Conservation (phyloP, 441 rosid species). For the Raphanus hybrid region DNA sequence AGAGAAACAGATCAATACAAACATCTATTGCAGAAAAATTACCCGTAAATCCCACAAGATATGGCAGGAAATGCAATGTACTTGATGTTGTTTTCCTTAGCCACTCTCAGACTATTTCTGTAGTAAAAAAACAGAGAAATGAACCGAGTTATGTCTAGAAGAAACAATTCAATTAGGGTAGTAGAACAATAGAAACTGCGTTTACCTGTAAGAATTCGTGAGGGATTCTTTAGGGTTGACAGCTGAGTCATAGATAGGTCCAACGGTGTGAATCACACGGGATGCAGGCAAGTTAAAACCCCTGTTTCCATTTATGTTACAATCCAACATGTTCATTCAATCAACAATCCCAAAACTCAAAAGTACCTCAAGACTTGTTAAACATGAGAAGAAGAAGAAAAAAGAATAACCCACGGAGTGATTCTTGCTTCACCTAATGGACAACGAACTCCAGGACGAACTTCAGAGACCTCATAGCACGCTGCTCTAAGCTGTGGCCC, state of each 20-base stretch:
- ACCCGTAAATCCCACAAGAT: constrained; percentile 83
- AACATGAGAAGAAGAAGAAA: not conserved
- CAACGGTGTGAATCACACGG: constrained; percentile 85
- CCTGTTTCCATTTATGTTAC: constrained; percentile 46
- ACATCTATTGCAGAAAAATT: constrained; percentile 22
- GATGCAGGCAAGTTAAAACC: constrained; percentile 84
- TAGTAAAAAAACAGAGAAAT: constrained; percentile 23
- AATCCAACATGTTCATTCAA: constrained; percentile 11
- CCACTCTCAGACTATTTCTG: constrained; percentile 78
- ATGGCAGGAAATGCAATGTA: constrained; percentile 89
- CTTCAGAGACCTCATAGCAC: constrained; percentile 81
- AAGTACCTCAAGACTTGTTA: not conserved
- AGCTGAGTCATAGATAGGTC: constrained; percentile 71
- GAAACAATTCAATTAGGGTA: not conserved
- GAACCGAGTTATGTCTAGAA: not conserved
- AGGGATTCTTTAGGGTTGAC: constrained; percentile 60
- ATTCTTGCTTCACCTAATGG: constrained; percentile 89
- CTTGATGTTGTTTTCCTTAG: constrained; percentile 72
- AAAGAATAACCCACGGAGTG: constrained; percentile 53
- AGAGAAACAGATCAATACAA: not conserved
- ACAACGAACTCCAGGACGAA: constrained; percentile 72
- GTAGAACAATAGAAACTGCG: not conserved
- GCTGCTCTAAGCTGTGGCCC: constrained; percentile 81
- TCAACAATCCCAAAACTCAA: constrained; percentile 11
- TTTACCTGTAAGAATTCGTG: constrained; percentile 62